Conservation (phyloP, 2,329 filamentous ascomycete genomes). For the Blastomyces gilchristii region DNA sequence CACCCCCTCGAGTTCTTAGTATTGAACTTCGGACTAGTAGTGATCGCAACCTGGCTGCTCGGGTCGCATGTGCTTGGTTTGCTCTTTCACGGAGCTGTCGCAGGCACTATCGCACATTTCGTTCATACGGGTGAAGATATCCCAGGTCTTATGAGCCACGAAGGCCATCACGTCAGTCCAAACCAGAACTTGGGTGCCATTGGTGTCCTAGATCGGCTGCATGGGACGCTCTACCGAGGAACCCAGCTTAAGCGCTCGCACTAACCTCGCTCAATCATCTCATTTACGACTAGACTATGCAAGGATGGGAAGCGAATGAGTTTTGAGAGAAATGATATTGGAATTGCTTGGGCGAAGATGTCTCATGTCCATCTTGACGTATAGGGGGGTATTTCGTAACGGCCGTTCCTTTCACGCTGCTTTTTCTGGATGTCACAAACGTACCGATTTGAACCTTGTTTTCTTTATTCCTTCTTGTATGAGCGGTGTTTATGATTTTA, state of each 20-base stretch:
- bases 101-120: constrained; percentile 8
- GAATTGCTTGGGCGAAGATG: not conserved
- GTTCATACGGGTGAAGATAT: constrained; percentile 11
- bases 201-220: constrained; percentile 11
- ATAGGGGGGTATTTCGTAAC: not conserved
- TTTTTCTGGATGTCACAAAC: too few relatives aligned
- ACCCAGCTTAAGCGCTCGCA: not conserved
- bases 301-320: not conserved
- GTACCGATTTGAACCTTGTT: not conserved
- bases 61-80: constrained; percentile 10
- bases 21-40: constrained; percentile 8
- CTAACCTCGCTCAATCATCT: not conserved
- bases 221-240: constrained; percentile 8
- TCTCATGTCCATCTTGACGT: not conserved
- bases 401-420: too few relatives aligned
- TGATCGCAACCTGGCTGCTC: constrained; percentile 8
- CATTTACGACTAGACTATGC: not conserved
- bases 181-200: constrained; percentile 11
- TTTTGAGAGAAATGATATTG: not conserved
- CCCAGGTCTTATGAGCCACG: constrained; percentile 11
- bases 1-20: constrained; percentile 10
- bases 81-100: constrained; percentile 8
- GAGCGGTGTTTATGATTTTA: not conserved
- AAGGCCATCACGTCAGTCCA: constrained; percentile 11
- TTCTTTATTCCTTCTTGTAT: not conserved